Conservation (phyloP, 2,329 filamentous ascomycete genomes). For the Aspergillus jensenii region DNA sequence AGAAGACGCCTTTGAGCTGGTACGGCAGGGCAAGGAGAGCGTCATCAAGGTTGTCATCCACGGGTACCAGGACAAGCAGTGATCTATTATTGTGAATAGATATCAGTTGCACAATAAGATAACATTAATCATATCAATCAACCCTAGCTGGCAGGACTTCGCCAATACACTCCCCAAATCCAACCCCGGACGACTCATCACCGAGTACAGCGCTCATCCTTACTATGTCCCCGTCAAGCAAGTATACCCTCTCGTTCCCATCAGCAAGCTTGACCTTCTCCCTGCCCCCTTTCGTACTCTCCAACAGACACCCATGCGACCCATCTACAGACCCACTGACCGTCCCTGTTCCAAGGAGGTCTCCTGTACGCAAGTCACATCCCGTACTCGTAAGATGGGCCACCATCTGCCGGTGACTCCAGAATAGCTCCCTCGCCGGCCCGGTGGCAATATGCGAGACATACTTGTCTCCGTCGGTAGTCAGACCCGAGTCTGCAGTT, state of each 20-base stretch:
- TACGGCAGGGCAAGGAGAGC: neutral
- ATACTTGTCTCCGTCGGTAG: neutral
- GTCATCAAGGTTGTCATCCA: neutral
- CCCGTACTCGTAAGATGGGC: slow-evolving; percentile 31
- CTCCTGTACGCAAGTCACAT: slow-evolving; percentile 29
- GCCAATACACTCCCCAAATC: slow-evolving; percentile 32
- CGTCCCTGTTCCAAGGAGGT: slow-evolving; percentile 34
- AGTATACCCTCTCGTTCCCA: slow-evolving; percentile 19
- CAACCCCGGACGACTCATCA: slow-evolving; percentile 22
- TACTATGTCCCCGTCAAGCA: slow-evolving; percentile 30
- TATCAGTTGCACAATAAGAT: neutral
- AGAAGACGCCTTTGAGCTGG: neutral
- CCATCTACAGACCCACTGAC: slow-evolving; percentile 25
- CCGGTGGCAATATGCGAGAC: slow-evolving; percentile 14
- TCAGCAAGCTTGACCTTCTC: slow-evolving; percentile 17
- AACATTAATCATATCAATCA: neutral
- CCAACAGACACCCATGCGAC: slow-evolving; percentile 28
- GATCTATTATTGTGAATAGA: neutral
- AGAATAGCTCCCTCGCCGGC: slow-evolving; percentile 24
- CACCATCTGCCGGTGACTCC: slow-evolving; percentile 30
- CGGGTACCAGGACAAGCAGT: neutral
- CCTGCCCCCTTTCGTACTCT: slow-evolving; percentile 28
- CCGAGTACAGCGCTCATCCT: slow-evolving; percentile 28
- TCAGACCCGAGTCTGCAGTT: neutral
- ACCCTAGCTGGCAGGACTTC: slow-evolving; percentile 4